Evolutionary conservation across 2,329 filamentous ascomycete genomes (phyloP).

Genomic region (Microdochium trichocladiopsis): DNA sequence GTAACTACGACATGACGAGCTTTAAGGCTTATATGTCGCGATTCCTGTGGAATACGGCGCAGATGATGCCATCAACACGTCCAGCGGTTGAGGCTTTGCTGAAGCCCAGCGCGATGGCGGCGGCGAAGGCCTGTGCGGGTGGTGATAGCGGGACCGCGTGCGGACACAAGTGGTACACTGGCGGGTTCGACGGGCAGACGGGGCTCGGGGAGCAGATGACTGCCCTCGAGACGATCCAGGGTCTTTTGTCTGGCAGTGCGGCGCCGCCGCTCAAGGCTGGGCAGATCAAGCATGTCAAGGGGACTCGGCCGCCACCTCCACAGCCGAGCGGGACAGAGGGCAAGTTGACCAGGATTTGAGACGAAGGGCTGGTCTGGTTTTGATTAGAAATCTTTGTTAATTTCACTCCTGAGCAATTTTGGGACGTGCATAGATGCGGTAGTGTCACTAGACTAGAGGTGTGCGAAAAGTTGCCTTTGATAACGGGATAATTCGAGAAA

Average conservation of each 20-base stretch:
- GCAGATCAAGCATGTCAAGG: constrained; percentile 36
- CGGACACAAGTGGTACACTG: constrained; percentile 56
- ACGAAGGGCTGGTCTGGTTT: background rate
- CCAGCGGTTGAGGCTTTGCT: constrained; percentile 40
- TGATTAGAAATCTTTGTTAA: too few relatives aligned
- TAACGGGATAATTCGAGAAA: too few relatives aligned
- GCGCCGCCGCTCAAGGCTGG: constrained; percentile 37
- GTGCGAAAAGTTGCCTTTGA: too few relatives aligned
- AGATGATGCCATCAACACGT: constrained; percentile 48
- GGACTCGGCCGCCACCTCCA: background rate
- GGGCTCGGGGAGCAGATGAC: constrained; percentile 60
- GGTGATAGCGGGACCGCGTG: constrained; percentile 44
- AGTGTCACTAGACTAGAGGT: too few relatives aligned
- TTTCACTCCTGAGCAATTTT: background rate
- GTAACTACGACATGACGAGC: constrained; percentile 57
- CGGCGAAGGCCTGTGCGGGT: constrained; percentile 49
- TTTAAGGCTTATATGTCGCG: constrained; percentile 64
- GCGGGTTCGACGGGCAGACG: constrained; percentile 44
- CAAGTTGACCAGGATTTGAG: background rate
- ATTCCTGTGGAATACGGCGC: constrained; percentile 53
- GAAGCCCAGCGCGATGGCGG: constrained; percentile 44
- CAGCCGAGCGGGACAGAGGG: background rate
- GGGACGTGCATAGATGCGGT: too few relatives aligned
- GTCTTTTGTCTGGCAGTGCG: constrained; percentile 39
- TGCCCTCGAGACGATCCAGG: constrained; percentile 56